These are phyloP conservation scores for Claviceps capensis DNA, from an alignment of 2,329 filamentous ascomycete species.

Conservation along the genomic window DNA sequence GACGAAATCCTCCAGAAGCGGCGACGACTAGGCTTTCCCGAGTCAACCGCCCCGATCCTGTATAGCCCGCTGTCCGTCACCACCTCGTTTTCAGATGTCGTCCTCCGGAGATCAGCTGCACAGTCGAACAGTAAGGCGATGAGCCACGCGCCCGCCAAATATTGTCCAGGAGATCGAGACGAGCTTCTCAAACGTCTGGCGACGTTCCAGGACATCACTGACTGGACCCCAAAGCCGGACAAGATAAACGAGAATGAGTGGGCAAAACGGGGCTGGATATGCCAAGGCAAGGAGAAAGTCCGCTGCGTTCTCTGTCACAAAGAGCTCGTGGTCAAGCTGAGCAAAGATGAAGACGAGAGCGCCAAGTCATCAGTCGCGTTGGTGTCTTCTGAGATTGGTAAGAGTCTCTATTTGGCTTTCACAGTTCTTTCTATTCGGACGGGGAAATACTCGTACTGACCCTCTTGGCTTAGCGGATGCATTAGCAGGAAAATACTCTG, in stretches of 20 bases:
- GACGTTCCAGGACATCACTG: slow-evolving; percentile 80
- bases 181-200: slow-evolving; percentile 69
- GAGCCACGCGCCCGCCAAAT: slow-evolving; percentile 41
- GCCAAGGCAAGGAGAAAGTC: slow-evolving; percentile 70
- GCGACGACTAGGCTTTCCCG: slow-evolving; percentile 33
- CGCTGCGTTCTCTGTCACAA: slow-evolving; percentile 75
- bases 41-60: slow-evolving; percentile 22
- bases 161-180: slow-evolving; percentile 73
- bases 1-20: slow-evolving; percentile 37
- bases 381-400: slow-evolving; percentile 45
- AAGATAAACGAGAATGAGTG: slow-evolving; percentile 80
- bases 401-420: slow-evolving; percentile 2
- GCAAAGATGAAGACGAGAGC: slow-evolving; percentile 42
- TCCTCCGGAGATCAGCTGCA: slow-evolving; percentile 3
- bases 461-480: slow-evolving; percentile 34
- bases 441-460: slow-evolving; percentile 9
- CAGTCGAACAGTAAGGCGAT: slow-evolving; percentile 6
- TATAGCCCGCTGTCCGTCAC: slow-evolving; percentile 9
- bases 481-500: slow-evolving; percentile 62
- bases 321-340: slow-evolving; percentile 70
- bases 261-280: slow-evolving; percentile 88
- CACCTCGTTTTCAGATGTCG: slow-evolving; percentile 9
- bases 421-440: neutral
- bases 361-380: slow-evolving; percentile 37
- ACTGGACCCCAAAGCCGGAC: slow-evolving; percentile 88